These are phyloP conservation scores for Hyphopichia wangnamkhiaoensis DNA, from an alignment of 1,139 yeast genomes.

Conservation along the genomic window DNA sequence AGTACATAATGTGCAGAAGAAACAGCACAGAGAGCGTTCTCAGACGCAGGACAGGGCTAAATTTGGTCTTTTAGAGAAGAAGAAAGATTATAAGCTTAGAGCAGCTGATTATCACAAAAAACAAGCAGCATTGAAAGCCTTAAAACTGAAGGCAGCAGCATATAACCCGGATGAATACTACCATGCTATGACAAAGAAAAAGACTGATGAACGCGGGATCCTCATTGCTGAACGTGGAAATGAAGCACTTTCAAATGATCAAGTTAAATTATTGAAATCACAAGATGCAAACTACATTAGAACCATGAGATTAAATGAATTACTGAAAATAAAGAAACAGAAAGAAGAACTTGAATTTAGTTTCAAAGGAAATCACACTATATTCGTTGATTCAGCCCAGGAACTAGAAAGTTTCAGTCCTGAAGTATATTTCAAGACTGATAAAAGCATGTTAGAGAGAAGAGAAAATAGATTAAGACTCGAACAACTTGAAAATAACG, in stretches of 20 bases:
- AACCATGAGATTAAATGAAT: constrained; percentile 71
- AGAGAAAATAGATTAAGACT: constrained; percentile 72
- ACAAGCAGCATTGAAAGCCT: constrained; percentile 77
- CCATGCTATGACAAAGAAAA: constrained; percentile 80
- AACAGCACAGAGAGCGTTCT: constrained; percentile 92
- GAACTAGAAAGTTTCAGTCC: constrained; percentile 63
- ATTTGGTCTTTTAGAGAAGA: constrained; percentile 88
- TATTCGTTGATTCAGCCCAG: constrained; percentile 70
- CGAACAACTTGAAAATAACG: constrained; percentile 56
- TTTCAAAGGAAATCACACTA: constrained; percentile 74
- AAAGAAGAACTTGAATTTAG: constrained; percentile 55
- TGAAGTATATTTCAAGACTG: constrained; percentile 69
- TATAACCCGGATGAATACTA: constrained; percentile 96
- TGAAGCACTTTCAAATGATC: constrained; percentile 66
- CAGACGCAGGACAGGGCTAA: constrained; percentile 74
- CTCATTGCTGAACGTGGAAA: constrained; percentile 66
- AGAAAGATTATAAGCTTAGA: constrained; percentile 88
- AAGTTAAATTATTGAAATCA: constrained; percentile 78
- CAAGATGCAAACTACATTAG: constrained; percentile 88
- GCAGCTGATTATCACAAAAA: constrained; percentile 88
- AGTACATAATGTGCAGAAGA: constrained; percentile 89
- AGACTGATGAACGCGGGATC: constrained; percentile 69
- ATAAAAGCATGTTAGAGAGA: constrained; percentile 57
- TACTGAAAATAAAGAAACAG: constrained; percentile 62
- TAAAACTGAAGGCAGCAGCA: constrained; percentile 68